Evolutionary conservation across 179 eudicot species (phyloP).

Genomic region (Spinacia oleracea): DNA sequence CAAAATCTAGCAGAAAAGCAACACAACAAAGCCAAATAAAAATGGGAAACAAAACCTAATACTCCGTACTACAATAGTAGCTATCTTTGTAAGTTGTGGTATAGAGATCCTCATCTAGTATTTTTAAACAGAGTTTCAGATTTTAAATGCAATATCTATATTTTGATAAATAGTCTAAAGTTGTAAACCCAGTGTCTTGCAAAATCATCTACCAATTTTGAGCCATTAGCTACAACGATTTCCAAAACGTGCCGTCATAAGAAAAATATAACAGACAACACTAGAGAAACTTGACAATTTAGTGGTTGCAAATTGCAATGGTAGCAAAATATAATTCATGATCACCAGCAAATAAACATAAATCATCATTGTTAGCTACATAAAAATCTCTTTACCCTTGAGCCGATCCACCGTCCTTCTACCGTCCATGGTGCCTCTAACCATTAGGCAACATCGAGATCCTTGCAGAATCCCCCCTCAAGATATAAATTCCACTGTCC

Average conservation of each 20-base stretch:
- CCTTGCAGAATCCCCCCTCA: conserved; percentile 29
- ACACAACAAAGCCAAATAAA: background rate
- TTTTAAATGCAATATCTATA: background rate
- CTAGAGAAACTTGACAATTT: background rate
- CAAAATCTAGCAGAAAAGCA: background rate
- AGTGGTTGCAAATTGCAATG: background rate
- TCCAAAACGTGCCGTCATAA: background rate
- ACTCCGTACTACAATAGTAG: background rate
- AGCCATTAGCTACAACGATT: background rate
- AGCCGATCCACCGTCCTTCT: conserved; percentile 44
- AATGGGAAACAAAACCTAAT: background rate
- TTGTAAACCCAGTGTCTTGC: background rate
- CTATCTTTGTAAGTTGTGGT: background rate
- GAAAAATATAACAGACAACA: background rate
- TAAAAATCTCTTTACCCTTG: conserved; percentile 39
- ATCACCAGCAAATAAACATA: background rate
- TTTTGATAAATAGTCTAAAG: background rate
- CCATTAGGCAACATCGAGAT: conserved; percentile 68
- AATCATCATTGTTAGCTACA: background rate
- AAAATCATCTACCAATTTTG: background rate
- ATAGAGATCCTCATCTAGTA: background rate
- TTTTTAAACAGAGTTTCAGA: background rate
- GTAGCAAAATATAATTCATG: background rate
- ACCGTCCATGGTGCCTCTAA: conserved; percentile 59
- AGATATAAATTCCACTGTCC: conserved; percentile 16